Evolutionary conservation across 2,329 filamentous ascomycete species (phyloP), one percentile per base, ranked within the genome.

Genomic region (Venturia pyrina): DNA sequence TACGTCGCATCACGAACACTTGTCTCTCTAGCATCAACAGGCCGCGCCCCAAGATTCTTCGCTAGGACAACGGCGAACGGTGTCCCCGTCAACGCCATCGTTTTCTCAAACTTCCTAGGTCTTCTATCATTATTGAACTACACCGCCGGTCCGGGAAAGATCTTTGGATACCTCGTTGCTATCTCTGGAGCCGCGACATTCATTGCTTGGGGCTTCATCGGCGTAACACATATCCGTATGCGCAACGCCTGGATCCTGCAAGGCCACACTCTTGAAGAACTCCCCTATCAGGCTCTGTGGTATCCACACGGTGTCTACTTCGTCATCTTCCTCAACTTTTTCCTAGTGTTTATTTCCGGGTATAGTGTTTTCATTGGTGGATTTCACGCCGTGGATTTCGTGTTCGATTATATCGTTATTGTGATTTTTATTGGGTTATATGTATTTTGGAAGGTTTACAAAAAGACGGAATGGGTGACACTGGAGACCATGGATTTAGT

Each of bases 261-360:
- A 68, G 73, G 73, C 15, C 74, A 79, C 17, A 67, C 73, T 0
- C 69, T 74, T 0, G 65, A 68, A 6, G 67, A 69, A 21, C 72
- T 81, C 64, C 78, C 78, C 0, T 80, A 80, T 63, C 68, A 72
- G 6, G 77, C 75, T 28, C 68, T 70, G 1, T 68, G 80, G 10
- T 75, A 79, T 63, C 78, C 79, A 0, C 80, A 73, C 56, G 73
- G 75, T 3, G 74, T 76, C 0, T 80, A 77, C 59, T 70, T 75
- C 44, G 74, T 74, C 0, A 65, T 78, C 0, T 67, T 66, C 28
- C 67, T 77, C 1, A 74, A 73, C 0, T 43, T 70, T 2, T 53
- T 78, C 46, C 87, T 96, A 37, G 82, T 97, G 40, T 74, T 89
- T 57, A 90, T 90, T 1, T 92, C 97, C 74, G 76, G 76, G 17